Evolutionary conservation across 176 grass and related monocot species (phyloP).

Genomic region (Eragrostis curvula): DNA sequence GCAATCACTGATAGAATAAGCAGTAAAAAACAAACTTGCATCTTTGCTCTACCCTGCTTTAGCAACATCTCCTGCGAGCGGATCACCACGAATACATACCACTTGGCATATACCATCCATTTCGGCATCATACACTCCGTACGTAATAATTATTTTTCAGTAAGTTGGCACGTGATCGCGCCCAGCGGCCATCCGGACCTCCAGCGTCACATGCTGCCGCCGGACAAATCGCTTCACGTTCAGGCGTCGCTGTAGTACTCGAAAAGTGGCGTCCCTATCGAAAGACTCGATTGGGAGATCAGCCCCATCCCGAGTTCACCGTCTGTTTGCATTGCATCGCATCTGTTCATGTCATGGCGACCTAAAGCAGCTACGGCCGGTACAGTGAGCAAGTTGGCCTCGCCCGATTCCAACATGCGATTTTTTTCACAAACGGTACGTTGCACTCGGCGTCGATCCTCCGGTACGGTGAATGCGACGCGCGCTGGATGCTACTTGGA

Average conservation of each 20-base stretch:
- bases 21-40: neutral
- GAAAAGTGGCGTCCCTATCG: conserved; percentile 22
- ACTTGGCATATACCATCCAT: too few species aligned
- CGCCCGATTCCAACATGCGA: neutral
- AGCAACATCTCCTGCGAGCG: neutral
- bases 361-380: too few species aligned
- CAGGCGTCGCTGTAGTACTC: conserved; percentile 26
- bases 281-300: too few species aligned
- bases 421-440: neutral
- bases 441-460: conserved; percentile 32
- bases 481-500: too few species aligned
- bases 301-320: neutral
- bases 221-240: conserved; percentile 9
- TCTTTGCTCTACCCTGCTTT: neutral
- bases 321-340: neutral
- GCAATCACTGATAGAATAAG: neutral
- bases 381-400: neutral
- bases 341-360: neutral
- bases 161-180: conserved; percentile 7
- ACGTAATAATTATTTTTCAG: neutral
- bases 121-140: too few species aligned
- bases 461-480: neutral
- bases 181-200: neutral
- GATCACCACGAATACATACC: neutral
- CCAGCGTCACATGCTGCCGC: neutral